Evolutionary conservation across 805 yeast species (phyloP), one percentile per base, ranked within the genome.

Genomic region (Priceomyces carsonii): DNA sequence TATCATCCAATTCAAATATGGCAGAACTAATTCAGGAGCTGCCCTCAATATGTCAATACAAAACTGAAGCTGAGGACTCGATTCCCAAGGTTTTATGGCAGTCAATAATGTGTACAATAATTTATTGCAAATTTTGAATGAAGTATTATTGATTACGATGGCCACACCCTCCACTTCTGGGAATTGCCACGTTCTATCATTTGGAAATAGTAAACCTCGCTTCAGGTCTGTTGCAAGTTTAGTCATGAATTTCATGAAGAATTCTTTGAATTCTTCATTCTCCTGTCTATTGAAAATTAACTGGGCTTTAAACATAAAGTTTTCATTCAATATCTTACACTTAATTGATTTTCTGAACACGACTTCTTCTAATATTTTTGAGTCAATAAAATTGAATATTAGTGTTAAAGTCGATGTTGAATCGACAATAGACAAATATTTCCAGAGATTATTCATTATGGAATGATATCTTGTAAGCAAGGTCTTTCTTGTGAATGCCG

Each of bases 71-170:
- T 88, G 95, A 18, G 61, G 40, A 13, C 71, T 73, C 42, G 85
- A 82, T 43, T 85, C 89, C 86, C 95, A 81, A 1, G 96, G 95
- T 48, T 84, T 86, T 49, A 90, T 66, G 19, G 70, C 63, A 6
- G 79, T 78, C 15, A 89, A 53, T 4, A 86, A 58, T 3, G 80
- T 73, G 48, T 78, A 80, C 3, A 87, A 59, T 18, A 83, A 63
- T 51, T 80, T 82, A 57, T 91, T 89, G 50, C 83, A 75, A 20
- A 84, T 65, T 42, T 65, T 77, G 59, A 80, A 84, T 3, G 63
- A 59, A 38, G 63, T 73, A 31, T 70, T 72, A 44, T 79, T 79
- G 9, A 79, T 62, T 0, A 56, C 51, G 1, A 80, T 52, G 0
- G 66, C 43, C 1, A 63, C 77, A 30, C 81, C 82, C 32, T 43